A percentile compares a stretch with the other conserved stretches of the same genome.
These are phyloP conservation scores for Fonsecaea multimorphosa DNA, from an alignment of 2,329 filamentous ascomycete species.

Conservation along the genomic window DNA sequence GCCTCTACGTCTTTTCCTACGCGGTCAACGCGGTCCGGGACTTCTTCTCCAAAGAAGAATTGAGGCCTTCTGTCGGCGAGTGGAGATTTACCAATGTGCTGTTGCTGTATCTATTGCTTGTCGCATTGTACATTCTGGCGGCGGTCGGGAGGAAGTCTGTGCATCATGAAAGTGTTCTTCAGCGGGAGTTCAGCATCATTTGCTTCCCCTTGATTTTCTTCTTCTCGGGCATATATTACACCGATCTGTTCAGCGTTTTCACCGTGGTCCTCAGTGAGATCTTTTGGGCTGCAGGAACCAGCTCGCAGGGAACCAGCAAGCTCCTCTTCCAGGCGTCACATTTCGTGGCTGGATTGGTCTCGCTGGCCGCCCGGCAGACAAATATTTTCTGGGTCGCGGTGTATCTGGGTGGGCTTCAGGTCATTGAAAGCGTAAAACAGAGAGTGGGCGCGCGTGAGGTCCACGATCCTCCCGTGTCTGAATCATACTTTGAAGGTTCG, in stretches of 20 bases:
- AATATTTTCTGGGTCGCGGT: conserved; percentile 91
- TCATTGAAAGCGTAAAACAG: conserved; percentile 44
- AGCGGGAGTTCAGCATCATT: conserved; percentile 56
- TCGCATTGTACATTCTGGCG: conserved; percentile 33
- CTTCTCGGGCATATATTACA: conserved; percentile 95
- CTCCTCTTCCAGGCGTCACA: conserved; percentile 41
- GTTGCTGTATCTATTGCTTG: conserved; percentile 35
- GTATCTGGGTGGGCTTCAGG: conserved; percentile 54
- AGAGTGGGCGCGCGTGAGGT: conserved; percentile 47
- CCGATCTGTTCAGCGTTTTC: conserved; percentile 82
- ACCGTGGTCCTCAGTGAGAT: conserved; percentile 74
- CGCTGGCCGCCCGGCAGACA: conserved; percentile 85
- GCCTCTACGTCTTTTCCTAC: conserved; percentile 69
- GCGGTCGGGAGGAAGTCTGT: conserved; percentile 49
- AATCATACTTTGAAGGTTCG: conserved; percentile 58
- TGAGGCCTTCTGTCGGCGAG: conserved; percentile 29
- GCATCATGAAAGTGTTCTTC: conserved; percentile 56
- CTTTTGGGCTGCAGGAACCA: conserved; percentile 45
- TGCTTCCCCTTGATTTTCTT: conserved; percentile 93
- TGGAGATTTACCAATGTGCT: conserved; percentile 34
- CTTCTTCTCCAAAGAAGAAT: conserved; percentile 52
- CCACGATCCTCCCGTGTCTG: conserved; percentile 57
- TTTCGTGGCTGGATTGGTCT: conserved; percentile 65
- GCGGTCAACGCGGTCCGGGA: conserved; percentile 55
- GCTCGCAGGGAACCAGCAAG: conserved; percentile 29